A percentile compares a stretch with the other conserved stretches of the same genome.
These are phyloP conservation scores for Hymenoscyphus occultus DNA, from an alignment of 2,329 filamentous ascomycete genomes.

Conservation along the genomic window DNA sequence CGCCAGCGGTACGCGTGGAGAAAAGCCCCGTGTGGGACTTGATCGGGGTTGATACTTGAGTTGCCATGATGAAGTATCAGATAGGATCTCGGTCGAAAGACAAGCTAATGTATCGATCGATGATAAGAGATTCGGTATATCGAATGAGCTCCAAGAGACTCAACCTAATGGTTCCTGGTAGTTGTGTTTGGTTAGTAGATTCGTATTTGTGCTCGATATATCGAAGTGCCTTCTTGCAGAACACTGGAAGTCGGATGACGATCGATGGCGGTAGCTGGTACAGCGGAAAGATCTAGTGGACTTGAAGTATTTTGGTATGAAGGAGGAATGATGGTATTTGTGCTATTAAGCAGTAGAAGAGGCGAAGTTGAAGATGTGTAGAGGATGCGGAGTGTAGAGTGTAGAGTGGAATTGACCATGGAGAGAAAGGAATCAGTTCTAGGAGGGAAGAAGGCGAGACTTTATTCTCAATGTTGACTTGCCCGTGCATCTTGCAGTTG, in stretches of 20 bases:
- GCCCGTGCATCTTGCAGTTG: conserved; percentile 20
- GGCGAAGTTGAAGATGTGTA: conserved; percentile 36
- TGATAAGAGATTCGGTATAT: conserved; percentile 38
- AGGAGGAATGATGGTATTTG: conserved; percentile 24
- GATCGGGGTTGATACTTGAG: conserved; percentile 81
- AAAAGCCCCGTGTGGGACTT: conserved; percentile 95
- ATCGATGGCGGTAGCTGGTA: conserved; percentile 44
- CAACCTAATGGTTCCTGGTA: conserved; percentile 57
- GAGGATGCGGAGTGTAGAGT: conserved; percentile 34
- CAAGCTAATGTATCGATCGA: conserved; percentile 49
- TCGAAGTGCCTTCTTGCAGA: conserved; percentile 46
- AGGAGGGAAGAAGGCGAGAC: background rate
- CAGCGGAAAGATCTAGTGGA: conserved; percentile 49
- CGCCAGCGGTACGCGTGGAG: conserved; percentile 86
- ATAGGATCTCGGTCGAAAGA: conserved; percentile 45
- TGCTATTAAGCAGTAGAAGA: conserved; percentile 25
- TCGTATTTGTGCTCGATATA: conserved; percentile 47
- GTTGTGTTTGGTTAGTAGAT: conserved; percentile 45
- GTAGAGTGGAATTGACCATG: conserved; percentile 27
- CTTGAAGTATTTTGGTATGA: conserved; percentile 32
- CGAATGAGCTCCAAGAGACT: conserved; percentile 57
- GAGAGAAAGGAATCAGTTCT: conserved; percentile 26
- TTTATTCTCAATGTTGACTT: conserved; percentile 17
- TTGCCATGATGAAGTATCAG: conserved; percentile 68
- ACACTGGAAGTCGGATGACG: conserved; percentile 45